A percentile compares a stretch with the other conserved stretches of the same genome.
Conservation (phyloP, 2,329 filamentous ascomycete genomes). For the Daldinia eschscholtzii region DNA sequence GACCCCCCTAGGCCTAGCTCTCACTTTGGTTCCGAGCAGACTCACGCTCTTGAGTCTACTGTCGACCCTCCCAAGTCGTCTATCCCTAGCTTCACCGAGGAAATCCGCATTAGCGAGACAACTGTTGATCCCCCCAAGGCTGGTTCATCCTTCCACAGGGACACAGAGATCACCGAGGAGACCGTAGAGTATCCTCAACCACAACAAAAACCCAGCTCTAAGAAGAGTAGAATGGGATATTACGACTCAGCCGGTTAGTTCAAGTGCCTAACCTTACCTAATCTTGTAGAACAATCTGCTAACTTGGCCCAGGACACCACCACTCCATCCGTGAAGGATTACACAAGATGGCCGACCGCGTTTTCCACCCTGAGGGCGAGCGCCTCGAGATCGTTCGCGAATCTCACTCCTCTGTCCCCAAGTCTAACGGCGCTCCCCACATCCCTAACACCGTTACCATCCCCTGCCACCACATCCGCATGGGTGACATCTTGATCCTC, state of each 20-base stretch:
- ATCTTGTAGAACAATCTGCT: constrained; percentile 33
- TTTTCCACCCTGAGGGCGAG: constrained; percentile 63
- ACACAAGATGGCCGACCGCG: constrained; percentile 69
- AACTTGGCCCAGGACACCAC: constrained; percentile 63
- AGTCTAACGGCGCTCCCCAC: constrained; percentile 46
- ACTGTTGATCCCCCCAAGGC: constrained; percentile 64
- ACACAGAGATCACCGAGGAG: constrained; percentile 73
- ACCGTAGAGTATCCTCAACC: constrained; percentile 69
- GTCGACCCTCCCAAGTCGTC: constrained; percentile 51
- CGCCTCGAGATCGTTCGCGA: constrained; percentile 64
- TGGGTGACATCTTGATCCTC: constrained; percentile 98
- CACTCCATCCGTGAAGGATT: constrained; percentile 69
- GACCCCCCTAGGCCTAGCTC: constrained; percentile 52
- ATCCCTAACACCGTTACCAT: constrained; percentile 92
- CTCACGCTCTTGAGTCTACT: constrained; percentile 54
- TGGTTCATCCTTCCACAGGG: constrained; percentile 65
- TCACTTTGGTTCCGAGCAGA: constrained; percentile 54
- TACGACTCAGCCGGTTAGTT: constrained; percentile 72
- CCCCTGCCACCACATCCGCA: constrained; percentile 99
- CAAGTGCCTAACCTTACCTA: constrained; percentile 2
- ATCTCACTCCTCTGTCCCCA: constrained; percentile 53
- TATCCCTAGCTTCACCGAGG: constrained; percentile 58
- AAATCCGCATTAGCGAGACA: constrained; percentile 65
- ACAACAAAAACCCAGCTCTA: constrained; percentile 51
- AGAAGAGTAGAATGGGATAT: constrained; percentile 73